phyloP scores from a whole-genome alignment of 2,329 filamentous ascomycete species.

The Cordyceps farinosa region DNA sequence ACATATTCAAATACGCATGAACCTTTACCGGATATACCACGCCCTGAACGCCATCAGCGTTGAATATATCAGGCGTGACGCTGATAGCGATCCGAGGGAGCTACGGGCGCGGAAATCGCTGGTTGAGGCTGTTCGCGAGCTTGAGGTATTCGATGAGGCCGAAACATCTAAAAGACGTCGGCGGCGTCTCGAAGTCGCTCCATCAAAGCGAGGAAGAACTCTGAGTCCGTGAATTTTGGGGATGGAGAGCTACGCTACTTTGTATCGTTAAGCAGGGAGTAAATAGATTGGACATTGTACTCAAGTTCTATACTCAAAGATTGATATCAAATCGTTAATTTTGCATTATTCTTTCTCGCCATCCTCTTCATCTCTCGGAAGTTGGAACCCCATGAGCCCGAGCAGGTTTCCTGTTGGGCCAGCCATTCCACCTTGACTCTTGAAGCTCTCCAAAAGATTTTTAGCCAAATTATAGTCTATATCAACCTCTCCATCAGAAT shows the following conservation, averaged over 20 bases:
- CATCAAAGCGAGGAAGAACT: slow-evolving; percentile 41
- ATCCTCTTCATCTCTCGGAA: slow-evolving; percentile 75
- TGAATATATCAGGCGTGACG: slow-evolving; percentile 52
- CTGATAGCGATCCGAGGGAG: slow-evolving; percentile 47
- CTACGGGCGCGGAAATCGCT: slow-evolving; percentile 51
- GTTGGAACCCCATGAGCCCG: slow-evolving; percentile 75
- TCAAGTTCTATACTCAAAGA: not conserved
- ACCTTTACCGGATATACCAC: slow-evolving; percentile 59
- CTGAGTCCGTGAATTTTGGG: not conserved
- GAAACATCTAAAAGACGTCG: slow-evolving; percentile 29
- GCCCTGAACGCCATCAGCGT: slow-evolving; percentile 49
- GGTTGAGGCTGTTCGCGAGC: slow-evolving; percentile 41
- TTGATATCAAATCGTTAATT: not conserved
- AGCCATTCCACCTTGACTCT: slow-evolving; percentile 78
- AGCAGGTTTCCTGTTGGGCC: slow-evolving; percentile 87
- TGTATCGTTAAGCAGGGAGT: not conserved
- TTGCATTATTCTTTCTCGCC: slow-evolving; percentile 30
- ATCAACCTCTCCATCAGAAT: slow-evolving; percentile 59
- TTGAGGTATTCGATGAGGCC: slow-evolving; percentile 40
- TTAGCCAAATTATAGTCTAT: slow-evolving; percentile 85
- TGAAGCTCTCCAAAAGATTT: slow-evolving; percentile 90
- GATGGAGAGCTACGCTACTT: not conserved
- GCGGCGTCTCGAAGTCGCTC: slow-evolving; percentile 40
- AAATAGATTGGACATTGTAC: not conserved
- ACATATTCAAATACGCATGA: slow-evolving; percentile 43